Percentiles rank a stretch among this genome's conserved stretches.
phyloP scores from a whole-genome alignment of 2,329 filamentous ascomycete species.

The Talaromyces sp. region DNA sequence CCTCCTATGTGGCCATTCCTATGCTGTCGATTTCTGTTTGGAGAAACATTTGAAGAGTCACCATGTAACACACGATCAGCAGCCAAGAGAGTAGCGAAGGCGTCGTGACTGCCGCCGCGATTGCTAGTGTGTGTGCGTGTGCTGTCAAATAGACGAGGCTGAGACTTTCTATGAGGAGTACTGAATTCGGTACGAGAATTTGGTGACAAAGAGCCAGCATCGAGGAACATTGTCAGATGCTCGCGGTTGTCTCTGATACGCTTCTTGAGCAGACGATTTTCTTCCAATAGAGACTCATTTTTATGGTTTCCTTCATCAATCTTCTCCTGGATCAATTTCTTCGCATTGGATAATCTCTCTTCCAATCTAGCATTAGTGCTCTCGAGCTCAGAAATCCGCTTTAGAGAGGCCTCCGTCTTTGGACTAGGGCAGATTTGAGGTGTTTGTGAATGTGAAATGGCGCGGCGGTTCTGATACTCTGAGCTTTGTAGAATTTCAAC shows the following conservation, averaged over 20 bases:
- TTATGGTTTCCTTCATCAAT: constrained; percentile 77
- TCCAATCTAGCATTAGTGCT: constrained; percentile 64
- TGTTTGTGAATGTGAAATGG: constrained; percentile 48
- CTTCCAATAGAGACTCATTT: constrained; percentile 66
- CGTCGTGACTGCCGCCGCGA: constrained; percentile 56
- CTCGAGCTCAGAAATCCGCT: constrained; percentile 62
- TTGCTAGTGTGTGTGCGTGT: constrained; percentile 39
- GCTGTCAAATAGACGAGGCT: constrained; percentile 41
- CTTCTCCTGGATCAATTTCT: constrained; percentile 73
- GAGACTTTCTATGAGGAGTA: constrained; percentile 41
- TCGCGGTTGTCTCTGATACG: constrained; percentile 87
- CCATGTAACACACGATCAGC: constrained; percentile 74
- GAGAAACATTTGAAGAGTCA: constrained; percentile 70
- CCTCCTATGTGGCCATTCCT: constrained; percentile 40
- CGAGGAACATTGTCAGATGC: constrained; percentile 75
- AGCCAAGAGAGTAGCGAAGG: constrained; percentile 73
- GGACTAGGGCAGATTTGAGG: constrained; percentile 38
- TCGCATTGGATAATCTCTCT: constrained; percentile 67
- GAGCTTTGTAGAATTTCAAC: constrained; percentile 76
- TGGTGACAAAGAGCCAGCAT: constrained; percentile 65
- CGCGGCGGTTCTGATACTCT: constrained; percentile 64
- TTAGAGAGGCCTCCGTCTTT: constrained; percentile 60
- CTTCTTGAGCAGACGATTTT: constrained; percentile 72
- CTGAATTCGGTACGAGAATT: constrained; percentile 55
- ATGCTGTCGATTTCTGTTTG: constrained; percentile 51